Conservation (phyloP, 805 yeast genomes). For the Kodamaea restingae region DNA sequence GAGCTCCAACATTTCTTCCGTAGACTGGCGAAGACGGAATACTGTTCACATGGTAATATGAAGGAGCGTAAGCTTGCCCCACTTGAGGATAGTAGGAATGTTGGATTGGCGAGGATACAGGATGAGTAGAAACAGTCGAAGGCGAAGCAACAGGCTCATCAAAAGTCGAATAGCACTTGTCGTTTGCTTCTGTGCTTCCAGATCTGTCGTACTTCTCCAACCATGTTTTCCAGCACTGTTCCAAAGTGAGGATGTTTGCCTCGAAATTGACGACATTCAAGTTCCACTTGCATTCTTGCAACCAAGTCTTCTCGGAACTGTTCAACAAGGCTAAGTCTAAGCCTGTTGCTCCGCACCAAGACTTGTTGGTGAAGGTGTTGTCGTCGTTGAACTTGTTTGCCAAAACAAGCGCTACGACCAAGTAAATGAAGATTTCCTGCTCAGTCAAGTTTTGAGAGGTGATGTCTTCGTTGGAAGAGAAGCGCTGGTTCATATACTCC, state of each 20-base stretch:
- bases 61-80: constrained; percentile 1
- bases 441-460: constrained; percentile 18
- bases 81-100: constrained; percentile 2
- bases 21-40: constrained; percentile 20
- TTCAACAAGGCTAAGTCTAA: constrained; percentile 60
- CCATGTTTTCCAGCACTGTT: constrained; percentile 46
- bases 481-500: constrained; percentile 69
- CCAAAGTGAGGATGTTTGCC: constrained; percentile 36
- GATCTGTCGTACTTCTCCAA: constrained; percentile 27
- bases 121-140: constrained; percentile 6
- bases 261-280: constrained; percentile 41
- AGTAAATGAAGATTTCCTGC: constrained; percentile 45
- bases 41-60: constrained; percentile 10
- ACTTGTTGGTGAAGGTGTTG: constrained; percentile 89
- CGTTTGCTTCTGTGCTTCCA: no score
- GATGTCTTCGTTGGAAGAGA: constrained; percentile 22
- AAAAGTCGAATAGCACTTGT: no score
- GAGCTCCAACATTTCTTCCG: background rate
- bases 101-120: constrained; percentile 10
- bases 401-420: constrained; percentile 68
- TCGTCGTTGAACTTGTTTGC: constrained; percentile 96
- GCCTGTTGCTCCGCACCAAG: constrained; percentile 97
- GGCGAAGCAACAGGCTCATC: constrained; percentile 2
- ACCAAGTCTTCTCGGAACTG: constrained; percentile 67
- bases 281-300: constrained; percentile 56